Conservation (phyloP, 148 eudicot genomes). For the Chenopodium quinoa region DNA sequence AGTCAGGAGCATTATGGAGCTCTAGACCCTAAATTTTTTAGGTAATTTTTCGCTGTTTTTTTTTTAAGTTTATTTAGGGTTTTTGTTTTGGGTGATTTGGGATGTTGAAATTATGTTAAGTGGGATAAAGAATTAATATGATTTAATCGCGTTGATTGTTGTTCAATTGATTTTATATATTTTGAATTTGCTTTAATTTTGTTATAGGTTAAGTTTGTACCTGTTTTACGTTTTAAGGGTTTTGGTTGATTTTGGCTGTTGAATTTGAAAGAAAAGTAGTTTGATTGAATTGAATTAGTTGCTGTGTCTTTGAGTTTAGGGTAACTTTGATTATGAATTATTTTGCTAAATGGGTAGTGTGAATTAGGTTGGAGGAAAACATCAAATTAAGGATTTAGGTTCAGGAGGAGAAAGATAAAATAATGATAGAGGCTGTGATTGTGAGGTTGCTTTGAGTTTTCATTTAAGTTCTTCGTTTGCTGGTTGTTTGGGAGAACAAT, state of each 20-base stretch:
- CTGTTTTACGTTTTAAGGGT: not conserved
- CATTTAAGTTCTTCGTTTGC: not conserved
- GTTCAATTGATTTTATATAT: too few relatives aligned
- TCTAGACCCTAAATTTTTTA: not conserved
- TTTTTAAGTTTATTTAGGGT: not conserved
- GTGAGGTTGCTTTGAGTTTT: not conserved
- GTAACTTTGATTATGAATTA: not conserved
- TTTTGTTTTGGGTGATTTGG: not conserved
- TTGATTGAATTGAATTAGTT: not conserved
- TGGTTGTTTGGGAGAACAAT: not conserved
- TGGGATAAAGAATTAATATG: not conserved
- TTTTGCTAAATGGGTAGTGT: not conserved
- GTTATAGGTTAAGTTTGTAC: too few relatives aligned
- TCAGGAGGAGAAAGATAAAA: not conserved
- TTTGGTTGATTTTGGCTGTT: not conserved
- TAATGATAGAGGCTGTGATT: not conserved
- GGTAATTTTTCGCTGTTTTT: not conserved
- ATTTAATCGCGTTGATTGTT: too few relatives aligned
- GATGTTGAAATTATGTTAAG: not conserved
- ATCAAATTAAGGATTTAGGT: not conserved
- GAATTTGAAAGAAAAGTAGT: too few relatives aligned
- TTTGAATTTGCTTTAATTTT: too few relatives aligned
- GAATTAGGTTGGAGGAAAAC: not conserved
- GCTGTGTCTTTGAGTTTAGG: not conserved
- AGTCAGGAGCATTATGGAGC: conserved; percentile 64